phyloP scores from a whole-genome alignment of 257 asterid genomes.

The Nicotiana otophora region DNA sequence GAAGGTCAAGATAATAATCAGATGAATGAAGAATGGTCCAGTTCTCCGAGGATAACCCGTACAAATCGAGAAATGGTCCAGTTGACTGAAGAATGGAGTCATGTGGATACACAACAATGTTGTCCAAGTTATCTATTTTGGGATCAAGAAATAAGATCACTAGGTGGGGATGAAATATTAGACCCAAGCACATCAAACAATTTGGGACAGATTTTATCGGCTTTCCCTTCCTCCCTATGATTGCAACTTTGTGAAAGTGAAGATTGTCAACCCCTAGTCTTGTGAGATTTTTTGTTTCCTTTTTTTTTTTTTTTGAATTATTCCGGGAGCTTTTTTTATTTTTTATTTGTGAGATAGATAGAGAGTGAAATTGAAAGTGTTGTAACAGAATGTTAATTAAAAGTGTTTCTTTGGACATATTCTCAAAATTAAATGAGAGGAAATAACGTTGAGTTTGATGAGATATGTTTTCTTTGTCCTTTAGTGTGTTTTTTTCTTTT shows the following conservation, averaged over 20 bases:
- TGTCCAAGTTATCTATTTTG: constrained; percentile 53
- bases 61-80: no score
- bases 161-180: constrained; percentile 40
- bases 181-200: constrained; percentile 33
- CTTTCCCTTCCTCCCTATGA: constrained; percentile 58
- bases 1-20: neutral
- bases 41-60: no score
- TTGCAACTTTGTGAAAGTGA: constrained; percentile 7
- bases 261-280: neutral
- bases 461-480: neutral
- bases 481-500: no score
- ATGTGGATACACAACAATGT: constrained; percentile 45
- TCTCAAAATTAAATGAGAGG: neutral
- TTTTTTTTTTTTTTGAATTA: neutral
- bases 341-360: constrained; percentile 15
- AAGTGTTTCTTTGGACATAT: constrained; percentile 7
- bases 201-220: constrained; percentile 33
- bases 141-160: constrained; percentile 55
- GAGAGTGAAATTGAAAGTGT: constrained; percentile 8
- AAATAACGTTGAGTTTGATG: neutral
- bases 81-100: constrained; percentile 25
- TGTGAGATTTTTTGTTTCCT: neutral
- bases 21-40: constrained; percentile 19
- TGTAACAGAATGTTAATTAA: neutral
- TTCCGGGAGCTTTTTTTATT: constrained; percentile 1